These are phyloP conservation scores for Zymoseptoria brevis DNA, from an alignment of 2,329 filamentous ascomycete species.

Conservation along the genomic window DNA sequence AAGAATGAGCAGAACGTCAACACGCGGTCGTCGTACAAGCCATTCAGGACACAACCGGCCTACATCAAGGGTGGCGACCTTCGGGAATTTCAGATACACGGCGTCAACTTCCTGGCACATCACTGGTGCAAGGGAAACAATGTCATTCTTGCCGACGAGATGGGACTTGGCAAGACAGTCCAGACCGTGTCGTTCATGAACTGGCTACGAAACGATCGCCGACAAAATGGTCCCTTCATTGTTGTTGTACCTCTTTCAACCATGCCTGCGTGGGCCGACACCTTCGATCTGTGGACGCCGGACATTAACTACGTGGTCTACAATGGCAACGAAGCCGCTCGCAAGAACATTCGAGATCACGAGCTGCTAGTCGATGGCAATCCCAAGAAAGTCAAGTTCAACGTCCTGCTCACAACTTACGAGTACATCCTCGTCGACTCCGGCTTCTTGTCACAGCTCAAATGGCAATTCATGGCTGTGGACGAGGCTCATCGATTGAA, in stretches of 20 bases:
- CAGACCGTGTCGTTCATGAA: constrained; percentile 96
- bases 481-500: constrained; percentile 96
- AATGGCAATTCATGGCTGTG: constrained; percentile 95
- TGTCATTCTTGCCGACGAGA: constrained; percentile 95
- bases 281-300: constrained; percentile 91
- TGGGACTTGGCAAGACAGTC: constrained; percentile 97
- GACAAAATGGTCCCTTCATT: constrained; percentile 88
- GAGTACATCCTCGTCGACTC: constrained; percentile 89
- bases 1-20: constrained; percentile 65
- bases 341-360: constrained; percentile 80
- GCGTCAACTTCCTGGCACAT: constrained; percentile 89
- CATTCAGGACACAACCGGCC: constrained; percentile 70
- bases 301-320: constrained; percentile 97
- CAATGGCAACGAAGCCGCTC: constrained; percentile 78
- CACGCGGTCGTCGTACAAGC: constrained; percentile 63
- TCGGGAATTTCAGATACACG: constrained; percentile 86
- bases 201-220: constrained; percentile 84
- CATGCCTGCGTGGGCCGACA: constrained; percentile 96
- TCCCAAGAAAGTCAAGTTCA: constrained; percentile 84
- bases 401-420: constrained; percentile 95
- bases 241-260: constrained; percentile 96
- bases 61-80: constrained; percentile 82
- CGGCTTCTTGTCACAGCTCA: constrained; percentile 76
- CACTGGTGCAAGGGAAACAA: constrained; percentile 94
- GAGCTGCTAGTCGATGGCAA: constrained; percentile 84